Base-by-base conservation (phyloP, 495 filamentous ascomycete genomes). In the Talaromyces ruber region DNA sequence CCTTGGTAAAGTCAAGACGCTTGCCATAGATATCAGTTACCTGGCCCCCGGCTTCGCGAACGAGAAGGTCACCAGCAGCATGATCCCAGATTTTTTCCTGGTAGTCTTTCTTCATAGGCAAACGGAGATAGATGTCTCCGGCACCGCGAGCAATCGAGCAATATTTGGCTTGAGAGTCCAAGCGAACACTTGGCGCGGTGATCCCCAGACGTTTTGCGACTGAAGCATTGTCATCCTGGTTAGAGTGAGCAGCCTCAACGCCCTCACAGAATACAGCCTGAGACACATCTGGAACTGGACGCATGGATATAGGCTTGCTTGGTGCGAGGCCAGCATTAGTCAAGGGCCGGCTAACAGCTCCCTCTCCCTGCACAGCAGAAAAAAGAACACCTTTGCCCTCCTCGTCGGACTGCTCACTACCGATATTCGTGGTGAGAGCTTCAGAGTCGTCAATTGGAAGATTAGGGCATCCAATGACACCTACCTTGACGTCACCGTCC, bases 71-170 rank as follows among this genome's bases (percentile, higher is more conserved):
- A 34, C 94, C 94, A n/a, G 91, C 93, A 30, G 93, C 95, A 75
- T 99, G 94, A 71, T 99, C 94, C 94, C 94, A 99, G 65, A 99
- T 98, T 82, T 99, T 99, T 81, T 99, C 94, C 76, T 96, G 85
- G 74, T 98, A 99, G 25, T 86, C 85, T 69, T 86, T 87, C 66
- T 82, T 87, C 12, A 88, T 86, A 18, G 95, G 94, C 29, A 99
- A 76, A 57, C 94, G 82, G 65, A 98, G 78, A 72, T 98, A 98
- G 65, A 99, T 85, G 68, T 99, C 95, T 50, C 92, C 94, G 6
- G 93, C 92, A 25, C 94, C 94, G 63, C 94, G 80, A n/a, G 95
- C 93, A 70, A 99, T 93, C 3, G 89, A 92, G 52, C 86, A 93
- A 71, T 99, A 99, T 73, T 99, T 99, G 60, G 94, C 92, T 76